Evolutionary conservation across 2,329 filamentous ascomycete species (phyloP).

Genomic region (Penicillium occitanis): DNA sequence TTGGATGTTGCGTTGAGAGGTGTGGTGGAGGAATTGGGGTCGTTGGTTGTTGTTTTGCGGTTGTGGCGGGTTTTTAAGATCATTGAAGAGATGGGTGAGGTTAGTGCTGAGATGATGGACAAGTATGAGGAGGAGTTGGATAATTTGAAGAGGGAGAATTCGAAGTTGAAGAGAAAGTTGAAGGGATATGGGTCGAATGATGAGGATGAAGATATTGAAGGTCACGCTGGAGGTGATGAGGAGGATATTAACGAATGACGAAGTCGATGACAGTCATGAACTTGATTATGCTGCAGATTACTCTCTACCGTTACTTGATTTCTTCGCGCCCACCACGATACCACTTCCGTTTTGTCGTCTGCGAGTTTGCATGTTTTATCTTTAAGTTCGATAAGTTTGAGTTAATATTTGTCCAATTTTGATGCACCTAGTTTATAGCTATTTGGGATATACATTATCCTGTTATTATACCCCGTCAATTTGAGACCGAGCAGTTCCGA

Average conservation of each 20-base stretch:
- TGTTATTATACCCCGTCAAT: too few relatives aligned
- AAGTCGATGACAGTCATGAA: not conserved
- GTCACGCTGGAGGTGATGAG: conserved; percentile 16
- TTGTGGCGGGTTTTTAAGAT: conserved; percentile 71
- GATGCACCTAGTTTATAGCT: not conserved
- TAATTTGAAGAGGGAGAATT: conserved; percentile 28
- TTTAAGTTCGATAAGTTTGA: not conserved
- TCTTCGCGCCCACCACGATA: not conserved
- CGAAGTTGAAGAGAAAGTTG: conserved; percentile 18
- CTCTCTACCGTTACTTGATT: not conserved
- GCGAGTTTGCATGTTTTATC: not conserved
- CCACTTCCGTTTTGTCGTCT: conserved; percentile 2
- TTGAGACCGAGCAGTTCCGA: not conserved
- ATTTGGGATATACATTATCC: not conserved
- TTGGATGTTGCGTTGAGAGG: conserved; percentile 63
- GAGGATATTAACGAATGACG: conserved; percentile 18
- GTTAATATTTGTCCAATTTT: too few relatives aligned
- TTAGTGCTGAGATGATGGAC: conserved; percentile 63
- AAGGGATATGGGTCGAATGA: conserved; percentile 15
- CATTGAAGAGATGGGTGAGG: conserved; percentile 65
- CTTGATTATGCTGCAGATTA: not conserved
- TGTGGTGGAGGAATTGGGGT: conserved; percentile 39
- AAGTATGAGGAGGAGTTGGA: conserved; percentile 55
- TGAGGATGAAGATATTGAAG: conserved; percentile 18
- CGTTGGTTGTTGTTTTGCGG: conserved; percentile 65